phyloP scores from a whole-genome alignment of 2,329 filamentous ascomycete genomes.

The Clarireedia paspali region DNA sequence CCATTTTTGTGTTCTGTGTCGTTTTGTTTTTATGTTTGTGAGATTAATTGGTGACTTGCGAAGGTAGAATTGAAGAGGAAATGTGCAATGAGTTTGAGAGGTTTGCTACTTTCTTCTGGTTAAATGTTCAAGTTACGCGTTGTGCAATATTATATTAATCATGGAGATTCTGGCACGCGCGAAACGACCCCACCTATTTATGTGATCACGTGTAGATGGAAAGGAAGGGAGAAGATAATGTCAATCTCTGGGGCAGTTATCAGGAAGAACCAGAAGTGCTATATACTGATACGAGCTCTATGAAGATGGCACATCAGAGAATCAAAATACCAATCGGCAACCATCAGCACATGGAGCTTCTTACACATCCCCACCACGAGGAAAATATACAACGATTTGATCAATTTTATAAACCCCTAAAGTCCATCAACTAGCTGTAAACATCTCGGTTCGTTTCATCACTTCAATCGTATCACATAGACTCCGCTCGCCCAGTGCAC shows the following conservation, averaged over 20 bases:
- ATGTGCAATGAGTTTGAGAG: background rate
- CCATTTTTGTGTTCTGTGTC: slow-evolving; percentile 1
- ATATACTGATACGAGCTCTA: too few species aligned
- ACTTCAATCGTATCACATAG: slow-evolving; percentile 1
- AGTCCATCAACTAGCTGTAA: background rate
- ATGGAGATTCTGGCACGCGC: background rate
- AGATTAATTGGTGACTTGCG: background rate
- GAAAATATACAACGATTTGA: background rate
- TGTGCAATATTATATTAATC: too few species aligned
- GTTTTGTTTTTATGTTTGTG: background rate
- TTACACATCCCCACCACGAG: too few species aligned
- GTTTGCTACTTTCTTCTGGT: background rate
- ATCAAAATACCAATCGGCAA: background rate
- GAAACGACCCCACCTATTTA: too few species aligned
- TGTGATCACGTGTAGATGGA: too few species aligned
- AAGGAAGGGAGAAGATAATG: too few species aligned
- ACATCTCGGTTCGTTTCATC: background rate
- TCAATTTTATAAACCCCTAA: slow-evolving; percentile 4
- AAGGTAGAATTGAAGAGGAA: background rate
- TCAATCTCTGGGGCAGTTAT: too few species aligned
- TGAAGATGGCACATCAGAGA: background rate
- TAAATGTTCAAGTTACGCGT: background rate
- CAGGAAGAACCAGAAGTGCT: too few species aligned
- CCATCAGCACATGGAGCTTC: background rate
- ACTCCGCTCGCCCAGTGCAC: slow-evolving; percentile 6